Conservation (phyloP, 2,329 filamentous ascomycete species). For the Hypoxylon sp. region DNA sequence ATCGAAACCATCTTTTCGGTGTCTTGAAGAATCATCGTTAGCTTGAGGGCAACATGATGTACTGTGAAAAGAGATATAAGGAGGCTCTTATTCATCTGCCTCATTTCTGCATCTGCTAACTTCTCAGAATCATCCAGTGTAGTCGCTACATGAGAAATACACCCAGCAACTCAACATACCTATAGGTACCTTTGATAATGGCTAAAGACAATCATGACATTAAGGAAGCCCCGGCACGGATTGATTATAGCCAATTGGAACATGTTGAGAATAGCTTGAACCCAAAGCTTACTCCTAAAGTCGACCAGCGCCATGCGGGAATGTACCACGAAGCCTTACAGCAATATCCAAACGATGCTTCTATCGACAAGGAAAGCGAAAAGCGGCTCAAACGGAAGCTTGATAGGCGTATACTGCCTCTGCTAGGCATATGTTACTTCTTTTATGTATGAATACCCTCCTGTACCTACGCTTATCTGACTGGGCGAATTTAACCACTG, state of each 20-base stretch:
- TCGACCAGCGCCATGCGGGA: constrained; percentile 22
- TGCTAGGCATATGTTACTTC: constrained; percentile 67
- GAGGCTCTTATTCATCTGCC: not conserved
- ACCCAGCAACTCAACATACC: not conserved
- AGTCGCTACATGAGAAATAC: not conserved
- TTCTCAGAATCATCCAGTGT: not conserved
- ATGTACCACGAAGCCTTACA: constrained; percentile 26
- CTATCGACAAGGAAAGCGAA: constrained; percentile 27
- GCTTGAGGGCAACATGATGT: not conserved
- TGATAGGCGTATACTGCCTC: constrained; percentile 72
- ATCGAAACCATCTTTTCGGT: not conserved
- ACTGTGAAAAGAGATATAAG: not conserved
- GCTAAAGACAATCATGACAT: not conserved
- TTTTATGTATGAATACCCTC: constrained; percentile 54
- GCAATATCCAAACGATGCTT: constrained; percentile 21
- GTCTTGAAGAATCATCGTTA: not conserved
- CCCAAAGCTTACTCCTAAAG: not conserved
- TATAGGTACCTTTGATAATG: constrained; percentile 3
- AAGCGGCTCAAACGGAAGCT: constrained; percentile 63
- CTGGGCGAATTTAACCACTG: not conserved
- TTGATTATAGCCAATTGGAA: not conserved
- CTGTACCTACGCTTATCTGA: not conserved
- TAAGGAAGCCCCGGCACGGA: not conserved
- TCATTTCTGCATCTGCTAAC: not conserved
- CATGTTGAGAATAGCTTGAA: constrained; percentile 22